phyloP scores from a whole-genome alignment of 176 grass and related monocot genomes.

The Olyra latifolia region DNA sequence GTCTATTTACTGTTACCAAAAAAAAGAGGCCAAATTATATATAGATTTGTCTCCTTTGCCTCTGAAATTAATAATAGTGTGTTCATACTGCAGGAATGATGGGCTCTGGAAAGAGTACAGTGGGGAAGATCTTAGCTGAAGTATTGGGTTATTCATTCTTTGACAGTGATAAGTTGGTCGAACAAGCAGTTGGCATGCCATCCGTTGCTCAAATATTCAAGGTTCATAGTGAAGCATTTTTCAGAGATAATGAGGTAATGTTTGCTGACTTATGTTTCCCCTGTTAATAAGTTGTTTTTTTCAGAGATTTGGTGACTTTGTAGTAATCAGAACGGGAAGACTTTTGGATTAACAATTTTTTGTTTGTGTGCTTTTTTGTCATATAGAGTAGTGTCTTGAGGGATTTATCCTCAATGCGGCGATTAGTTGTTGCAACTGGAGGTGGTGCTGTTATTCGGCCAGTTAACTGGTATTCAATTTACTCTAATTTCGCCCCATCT shows the following conservation, averaged over 20 bases:
- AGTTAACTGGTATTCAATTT: slow-evolving; percentile 54
- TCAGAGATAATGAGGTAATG: slow-evolving; percentile 77
- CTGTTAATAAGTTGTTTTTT: not conserved
- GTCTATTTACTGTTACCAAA: not conserved
- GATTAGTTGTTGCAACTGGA: slow-evolving; percentile 81
- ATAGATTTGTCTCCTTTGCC: not conserved
- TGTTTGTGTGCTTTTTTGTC: not conserved
- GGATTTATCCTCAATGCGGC: slow-evolving; percentile 73
- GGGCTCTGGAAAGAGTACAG: slow-evolving; percentile 91
- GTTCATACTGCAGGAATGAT: slow-evolving; percentile 73
- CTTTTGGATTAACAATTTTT: slow-evolving; percentile 13
- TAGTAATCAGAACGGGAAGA: not conserved
- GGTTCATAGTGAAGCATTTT: slow-evolving; percentile 76
- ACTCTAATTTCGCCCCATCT: not conserved
- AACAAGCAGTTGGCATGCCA: slow-evolving; percentile 77
- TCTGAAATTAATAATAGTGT: slow-evolving; percentile 12
- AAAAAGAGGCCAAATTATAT: not conserved
- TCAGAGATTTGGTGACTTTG: not conserved
- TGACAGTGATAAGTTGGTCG: slow-evolving; percentile 92
- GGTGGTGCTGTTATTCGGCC: slow-evolving; percentile 78
- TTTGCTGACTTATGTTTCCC: not conserved
- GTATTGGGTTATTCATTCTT: slow-evolving; percentile 86
- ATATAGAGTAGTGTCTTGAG: slow-evolving; percentile 65
- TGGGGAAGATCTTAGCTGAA: slow-evolving; percentile 88
- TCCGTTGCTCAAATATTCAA: slow-evolving; percentile 93